Evolutionary conservation across 164 flowering plant genomes (phyloP), one percentile per base, ranked within the genome.

Genomic region (Tinospora cordifolia): DNA sequence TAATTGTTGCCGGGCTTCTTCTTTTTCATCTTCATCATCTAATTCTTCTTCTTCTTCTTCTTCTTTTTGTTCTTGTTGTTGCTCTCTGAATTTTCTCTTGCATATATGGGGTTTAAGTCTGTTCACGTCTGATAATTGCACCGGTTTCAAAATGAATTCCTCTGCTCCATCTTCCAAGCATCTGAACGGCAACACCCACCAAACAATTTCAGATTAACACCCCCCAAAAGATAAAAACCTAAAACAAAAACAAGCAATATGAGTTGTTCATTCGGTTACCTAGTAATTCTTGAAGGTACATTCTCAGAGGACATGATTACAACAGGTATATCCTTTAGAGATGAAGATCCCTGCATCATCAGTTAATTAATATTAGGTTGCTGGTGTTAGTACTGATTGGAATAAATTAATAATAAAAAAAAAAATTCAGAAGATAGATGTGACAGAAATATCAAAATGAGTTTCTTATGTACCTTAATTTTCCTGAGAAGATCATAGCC

Each of bases 251-350:
- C n/a, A n/a, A n/a, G n/a, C n/a, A n/a, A n/a, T n/a, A n/a, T n/a
- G 4, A 30, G 36, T 30, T 30, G 3, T 30, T 30, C 2, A 30
- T 30, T 30, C 4, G 4, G 4, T 81, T 77, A 92, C 98, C 94
- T 89, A 81, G 49, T 89, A 75, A 93, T 93, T 62, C 97, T 87
- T 67, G 95, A 83, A 68, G 93, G 95, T 47, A 87, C 91, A 80
- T 93, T 87, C 81, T 93, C 97, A 69, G 98, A 93, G 46, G 98
- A 93, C 98, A 93, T 93, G 66, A 93, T 87, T 27, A 93, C 98
- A 8, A 93, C 97, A 19, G 91, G 91, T 15, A 87, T 75, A 36
- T 87, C 84, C 78, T 83, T 87, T 84, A 86, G 69, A 62, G 36
- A 83, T 3, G 83, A 81, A 34, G 91, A 86, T 75, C 80, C 85